Evolutionary conservation across 768 basidiomycete genomes (phyloP).

Genomic region (Suillus luteus): DNA sequence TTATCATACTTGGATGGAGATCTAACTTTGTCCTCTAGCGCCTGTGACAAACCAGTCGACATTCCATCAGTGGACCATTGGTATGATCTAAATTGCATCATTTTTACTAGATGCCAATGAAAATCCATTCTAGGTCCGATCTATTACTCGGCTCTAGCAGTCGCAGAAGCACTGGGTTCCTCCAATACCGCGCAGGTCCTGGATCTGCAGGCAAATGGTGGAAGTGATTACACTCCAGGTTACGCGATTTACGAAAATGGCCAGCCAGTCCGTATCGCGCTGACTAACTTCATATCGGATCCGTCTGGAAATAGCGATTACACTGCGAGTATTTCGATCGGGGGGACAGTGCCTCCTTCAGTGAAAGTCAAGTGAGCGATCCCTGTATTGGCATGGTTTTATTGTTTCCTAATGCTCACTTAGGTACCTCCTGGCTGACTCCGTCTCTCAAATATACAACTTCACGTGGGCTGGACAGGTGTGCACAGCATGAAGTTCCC

Average conservation of each 20-base stretch:
- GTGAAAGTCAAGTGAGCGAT: conserved; percentile 55
- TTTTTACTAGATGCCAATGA: neutral
- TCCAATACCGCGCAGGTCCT: conserved; percentile 65
- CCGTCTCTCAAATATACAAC: conserved; percentile 61
- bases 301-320: conserved; percentile 54
- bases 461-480: conserved; percentile 83
- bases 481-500: conserved; percentile 13
- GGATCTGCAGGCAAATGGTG: conserved; percentile 58
- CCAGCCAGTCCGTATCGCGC: conserved; percentile 55
- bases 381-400: neutral
- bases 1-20: neutral
- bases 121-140: conserved; percentile 41
- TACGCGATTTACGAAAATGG: conserved; percentile 73
- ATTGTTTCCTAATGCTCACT: neutral
- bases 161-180: conserved; percentile 71
- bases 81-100: neutral
- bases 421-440: conserved; percentile 58
- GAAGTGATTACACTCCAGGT: conserved; percentile 59
- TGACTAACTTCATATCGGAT: conserved; percentile 77
- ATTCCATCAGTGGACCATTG: conserved; percentile 72
- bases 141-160: conserved; percentile 72
- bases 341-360: conserved; percentile 44
- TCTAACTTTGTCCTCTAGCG: conserved; percentile 35
- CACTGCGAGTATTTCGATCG: conserved; percentile 51
- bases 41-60: conserved; percentile 57